phyloP scores from a whole-genome alignment of 805 yeast genomes.

The Myxozyma udenii region DNA sequence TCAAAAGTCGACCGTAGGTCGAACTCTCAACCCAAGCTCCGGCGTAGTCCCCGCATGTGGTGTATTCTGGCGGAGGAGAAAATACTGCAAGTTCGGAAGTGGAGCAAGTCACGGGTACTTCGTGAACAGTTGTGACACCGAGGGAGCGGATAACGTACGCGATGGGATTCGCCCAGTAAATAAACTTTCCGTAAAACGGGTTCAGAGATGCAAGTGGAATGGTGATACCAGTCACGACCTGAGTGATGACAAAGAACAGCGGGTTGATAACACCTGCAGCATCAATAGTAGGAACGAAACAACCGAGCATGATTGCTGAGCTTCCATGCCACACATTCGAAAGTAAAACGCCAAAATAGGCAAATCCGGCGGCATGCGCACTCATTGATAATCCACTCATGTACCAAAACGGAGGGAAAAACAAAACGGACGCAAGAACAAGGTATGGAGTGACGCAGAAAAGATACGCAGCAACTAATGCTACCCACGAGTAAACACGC shows the following conservation, averaged over 20 bases:
- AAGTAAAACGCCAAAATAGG: slow-evolving; percentile 43
- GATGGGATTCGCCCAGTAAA: slow-evolving; percentile 71
- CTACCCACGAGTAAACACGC: slow-evolving; percentile 64
- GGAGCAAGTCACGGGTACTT: slow-evolving; percentile 48
- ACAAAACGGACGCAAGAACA: slow-evolving; percentile 56
- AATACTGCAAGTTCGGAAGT: slow-evolving; percentile 48
- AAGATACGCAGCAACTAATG: slow-evolving; percentile 53
- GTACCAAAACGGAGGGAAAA: slow-evolving; percentile 60
- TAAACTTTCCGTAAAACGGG: slow-evolving; percentile 69
- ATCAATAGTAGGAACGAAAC: slow-evolving; percentile 41
- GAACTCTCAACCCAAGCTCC: slow-evolving; percentile 46
- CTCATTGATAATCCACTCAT: slow-evolving; percentile 67
- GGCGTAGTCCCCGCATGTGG: slow-evolving; percentile 47
- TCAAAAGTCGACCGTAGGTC: slow-evolving; percentile 49
- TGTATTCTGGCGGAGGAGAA: slow-evolving; percentile 52
- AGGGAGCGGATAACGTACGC: slow-evolving; percentile 61
- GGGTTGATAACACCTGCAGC: slow-evolving; percentile 54
- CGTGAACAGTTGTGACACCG: slow-evolving; percentile 55
- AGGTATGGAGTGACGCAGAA: slow-evolving; percentile 61
- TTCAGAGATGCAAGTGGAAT: slow-evolving; percentile 53
- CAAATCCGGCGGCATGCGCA: slow-evolving; percentile 43
- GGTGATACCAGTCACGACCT: slow-evolving; percentile 78
- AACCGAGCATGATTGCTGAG: slow-evolving; percentile 45
- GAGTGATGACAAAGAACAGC: slow-evolving; percentile 56
- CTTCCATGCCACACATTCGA: slow-evolving; percentile 30